Conservation (phyloP, 169 alveolate species). For the Plasmodium gallinaceum region DNA sequence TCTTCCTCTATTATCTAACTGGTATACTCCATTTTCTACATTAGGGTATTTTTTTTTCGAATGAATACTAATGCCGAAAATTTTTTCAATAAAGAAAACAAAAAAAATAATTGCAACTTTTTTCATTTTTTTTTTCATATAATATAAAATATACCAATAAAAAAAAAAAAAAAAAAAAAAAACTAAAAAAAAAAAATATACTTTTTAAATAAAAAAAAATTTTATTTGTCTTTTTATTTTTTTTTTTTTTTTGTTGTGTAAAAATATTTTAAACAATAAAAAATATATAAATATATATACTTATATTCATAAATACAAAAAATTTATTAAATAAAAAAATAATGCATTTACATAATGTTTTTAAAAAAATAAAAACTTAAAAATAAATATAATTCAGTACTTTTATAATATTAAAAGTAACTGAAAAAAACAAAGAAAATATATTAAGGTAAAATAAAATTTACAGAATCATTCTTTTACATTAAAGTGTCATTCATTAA, state of each 20-base stretch:
- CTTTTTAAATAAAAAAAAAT: slow-evolving; percentile 3
- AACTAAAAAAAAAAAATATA: background rate
- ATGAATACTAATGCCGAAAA: slow-evolving; percentile 15
- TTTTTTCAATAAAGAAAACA: slow-evolving; percentile 18
- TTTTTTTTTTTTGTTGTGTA: no score
- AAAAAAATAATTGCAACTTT: slow-evolving; percentile 25
- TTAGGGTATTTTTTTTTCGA: slow-evolving; percentile 53
- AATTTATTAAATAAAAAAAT: background rate
- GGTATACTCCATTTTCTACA: slow-evolving; percentile 73
- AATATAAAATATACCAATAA: background rate
- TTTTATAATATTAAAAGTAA: no score
- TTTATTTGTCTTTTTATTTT: no score
- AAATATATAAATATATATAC: slow-evolving; percentile 5
- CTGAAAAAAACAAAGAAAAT: no score
- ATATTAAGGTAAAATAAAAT: background rate
- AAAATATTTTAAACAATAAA: background rate
- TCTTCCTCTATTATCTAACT: slow-evolving; percentile 67
- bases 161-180: slow-evolving; percentile 9
- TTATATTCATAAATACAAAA: background rate
- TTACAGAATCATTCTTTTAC: slow-evolving; percentile 28
- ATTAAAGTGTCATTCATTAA: slow-evolving; percentile 3
- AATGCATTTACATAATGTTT: no score
- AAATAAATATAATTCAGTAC: background rate
- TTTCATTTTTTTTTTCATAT: slow-evolving; percentile 22
- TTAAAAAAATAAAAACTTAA: background rate